A percentile compares a stretch with the other conserved stretches of the same genome.
phyloP scores from a whole-genome alignment of 805 yeast species.

The Spencermartinsiella europaea region DNA sequence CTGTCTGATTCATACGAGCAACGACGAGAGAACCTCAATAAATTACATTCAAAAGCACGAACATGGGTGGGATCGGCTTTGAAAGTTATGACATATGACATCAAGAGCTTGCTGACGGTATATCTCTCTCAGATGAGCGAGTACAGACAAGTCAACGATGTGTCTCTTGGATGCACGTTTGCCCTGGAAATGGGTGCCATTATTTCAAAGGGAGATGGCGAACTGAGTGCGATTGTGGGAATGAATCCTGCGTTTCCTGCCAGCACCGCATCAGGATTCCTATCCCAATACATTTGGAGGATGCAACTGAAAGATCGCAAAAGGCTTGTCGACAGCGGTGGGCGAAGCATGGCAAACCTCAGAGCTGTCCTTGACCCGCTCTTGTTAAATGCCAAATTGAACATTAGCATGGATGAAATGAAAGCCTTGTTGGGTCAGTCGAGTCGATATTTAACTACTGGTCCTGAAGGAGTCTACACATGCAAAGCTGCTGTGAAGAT shows the following conservation, averaged over 20 bases:
- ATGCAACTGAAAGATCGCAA: conserved; percentile 30
- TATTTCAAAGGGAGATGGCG: conserved; percentile 62
- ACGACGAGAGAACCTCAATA: conserved; percentile 62
- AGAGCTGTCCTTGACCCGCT: conserved; percentile 9
- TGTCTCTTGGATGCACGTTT: conserved; percentile 80
- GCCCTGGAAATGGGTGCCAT: conserved; percentile 85
- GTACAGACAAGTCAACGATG: conserved; percentile 35
- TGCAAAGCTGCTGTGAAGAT: conserved; percentile 35
- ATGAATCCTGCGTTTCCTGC: conserved; percentile 36
- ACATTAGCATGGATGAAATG: conserved; percentile 24
- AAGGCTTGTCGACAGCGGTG: not conserved
- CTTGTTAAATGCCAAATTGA: conserved; percentile 18
- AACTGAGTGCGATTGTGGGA: conserved; percentile 44
- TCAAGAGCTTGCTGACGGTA: conserved; percentile 71
- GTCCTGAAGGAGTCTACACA: conserved; percentile 13
- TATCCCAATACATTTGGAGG: conserved; percentile 75
- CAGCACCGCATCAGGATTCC: conserved; percentile 60
- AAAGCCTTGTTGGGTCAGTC: conserved; percentile 35
- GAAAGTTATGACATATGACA: conserved; percentile 59
- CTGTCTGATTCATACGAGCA: conserved; percentile 73
- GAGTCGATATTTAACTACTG: conserved; percentile 33
- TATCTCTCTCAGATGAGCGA: conserved; percentile 54
- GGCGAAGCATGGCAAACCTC: conserved; percentile 28
- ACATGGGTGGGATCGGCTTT: conserved; percentile 63
- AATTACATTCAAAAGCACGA: conserved; percentile 53